Evolutionary conservation across 148 eudicot species (phyloP), one percentile per base, ranked within the genome.

Genomic region (Vaccinium vitisidaea): DNA sequence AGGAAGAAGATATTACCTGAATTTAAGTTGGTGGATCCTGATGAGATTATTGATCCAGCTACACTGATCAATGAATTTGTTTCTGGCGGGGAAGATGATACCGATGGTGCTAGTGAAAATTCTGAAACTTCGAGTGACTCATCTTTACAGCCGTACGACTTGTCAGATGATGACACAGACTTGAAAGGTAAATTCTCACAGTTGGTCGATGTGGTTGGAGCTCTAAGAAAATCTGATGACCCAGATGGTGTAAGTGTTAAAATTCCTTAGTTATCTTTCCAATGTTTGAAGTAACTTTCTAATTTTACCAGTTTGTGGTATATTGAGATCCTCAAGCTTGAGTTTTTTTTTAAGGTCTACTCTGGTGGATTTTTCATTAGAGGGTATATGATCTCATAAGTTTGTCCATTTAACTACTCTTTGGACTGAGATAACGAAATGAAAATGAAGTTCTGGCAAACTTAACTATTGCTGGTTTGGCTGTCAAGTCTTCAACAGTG

Each of bases 71-170:
- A 88, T 87, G 93, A 89, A 77, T 25, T 61, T 6, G 75, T 75
- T 69, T 89, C 91, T 85, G 93, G 82, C 78, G 94, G 86, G 77
- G 95, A 75, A 75, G 80, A 77, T 21, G 85, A 69, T 27, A 89
- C 86, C 83, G 94, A 86, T 82, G 84, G 77, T 86, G 91, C 84
- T 70, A 92, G 92, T 90, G 99, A 93, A 65, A 85, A 79, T 83
- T 94, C 95, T 86, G 99, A 94, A 70, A 76, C 92, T 71, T 94
- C 96, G 7, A 94, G 93, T 87, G 96, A 90, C 80, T 91, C 98
- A 21, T 94, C 98, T 49, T 89, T 97, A 82, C 95, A 93, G 90
- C 99, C 99, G 18, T 97, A 95, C 83, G 99, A 97, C 89, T 90
- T 95, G 84, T 83, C 92, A 53, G 98, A 97, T 87, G 98, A 97